A percentile compares a stretch with the other conserved stretches of the same genome.
These are phyloP conservation scores for Alternaria novae-zelandiae DNA, from an alignment of 2,329 filamentous ascomycete genomes.

Conservation along the genomic window DNA sequence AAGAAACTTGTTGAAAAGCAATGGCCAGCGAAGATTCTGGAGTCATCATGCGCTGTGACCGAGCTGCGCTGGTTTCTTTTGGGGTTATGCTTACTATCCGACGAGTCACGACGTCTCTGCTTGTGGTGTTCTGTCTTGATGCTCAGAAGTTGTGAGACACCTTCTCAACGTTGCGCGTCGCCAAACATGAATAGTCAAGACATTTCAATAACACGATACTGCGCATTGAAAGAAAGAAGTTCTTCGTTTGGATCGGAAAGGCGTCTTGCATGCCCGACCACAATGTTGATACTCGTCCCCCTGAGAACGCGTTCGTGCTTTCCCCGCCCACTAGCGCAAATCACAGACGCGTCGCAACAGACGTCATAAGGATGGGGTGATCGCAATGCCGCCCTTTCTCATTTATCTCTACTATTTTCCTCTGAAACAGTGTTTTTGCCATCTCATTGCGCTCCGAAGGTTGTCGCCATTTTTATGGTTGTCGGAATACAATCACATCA, in stretches of 20 bases:
- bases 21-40: not conserved
- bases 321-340: slow-evolving; percentile 1
- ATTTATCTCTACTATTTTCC: not conserved
- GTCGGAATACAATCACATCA: not conserved
- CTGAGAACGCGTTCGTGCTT: not conserved
- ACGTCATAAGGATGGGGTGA: not conserved
- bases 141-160: not conserved
- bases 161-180: rapidly evolving
- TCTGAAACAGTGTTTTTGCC: not conserved
- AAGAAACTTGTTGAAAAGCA: not conserved
- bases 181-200: rapidly evolving
- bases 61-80: not conserved
- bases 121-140: not conserved
- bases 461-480: too few relatives aligned
- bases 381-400: not conserved
- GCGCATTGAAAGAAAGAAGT: too few relatives aligned
- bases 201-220: rapidly evolving
- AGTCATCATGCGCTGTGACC: not conserved
- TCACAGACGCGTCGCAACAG: not conserved
- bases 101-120: not conserved
- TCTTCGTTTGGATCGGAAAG: too few relatives aligned
- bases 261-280: not conserved
- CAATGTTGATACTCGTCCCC: not conserved
- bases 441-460: not conserved
- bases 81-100: not conserved